These are phyloP conservation scores for Verticillium isaacii DNA, from an alignment of 2,329 filamentous ascomycete species.

Conservation along the genomic window DNA sequence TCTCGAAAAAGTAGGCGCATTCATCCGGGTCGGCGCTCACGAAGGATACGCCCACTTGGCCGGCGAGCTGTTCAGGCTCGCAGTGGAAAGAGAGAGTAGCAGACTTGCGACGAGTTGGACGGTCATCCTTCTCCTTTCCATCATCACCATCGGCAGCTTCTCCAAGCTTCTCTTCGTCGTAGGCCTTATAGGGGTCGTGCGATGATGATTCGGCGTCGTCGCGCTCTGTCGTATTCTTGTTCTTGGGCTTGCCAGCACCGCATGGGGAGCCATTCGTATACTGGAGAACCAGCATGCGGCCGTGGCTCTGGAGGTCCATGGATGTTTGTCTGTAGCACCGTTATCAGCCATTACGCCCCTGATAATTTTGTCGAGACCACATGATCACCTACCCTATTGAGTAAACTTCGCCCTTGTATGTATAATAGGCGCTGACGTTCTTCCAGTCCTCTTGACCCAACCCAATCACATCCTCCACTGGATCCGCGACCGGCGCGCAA, in stretches of 20 bases:
- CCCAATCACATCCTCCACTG: constrained; percentile 58
- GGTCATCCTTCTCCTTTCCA: constrained; percentile 25
- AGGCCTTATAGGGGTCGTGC: constrained; percentile 19
- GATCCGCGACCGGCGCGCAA: constrained; percentile 69
- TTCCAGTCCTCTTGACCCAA: constrained; percentile 56
- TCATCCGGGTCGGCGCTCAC: constrained; percentile 80
- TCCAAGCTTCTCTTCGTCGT: constrained; percentile 30
- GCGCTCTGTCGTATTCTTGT: neutral
- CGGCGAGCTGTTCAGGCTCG: constrained; percentile 71
- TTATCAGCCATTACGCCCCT: neutral
- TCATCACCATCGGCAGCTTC: constrained; percentile 18
- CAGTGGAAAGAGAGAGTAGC: constrained; percentile 91
- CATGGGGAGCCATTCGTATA: constrained; percentile 76
- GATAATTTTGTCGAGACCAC: neutral
- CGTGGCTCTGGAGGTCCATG: constrained; percentile 51
- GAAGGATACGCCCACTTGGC: constrained; percentile 71
- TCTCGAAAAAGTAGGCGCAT: constrained; percentile 94
- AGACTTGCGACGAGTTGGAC: constrained; percentile 57
- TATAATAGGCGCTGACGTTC: constrained; percentile 78
- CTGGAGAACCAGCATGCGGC: constrained; percentile 71
- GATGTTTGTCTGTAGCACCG: constrained; percentile 44
- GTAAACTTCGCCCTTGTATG: constrained; percentile 59
- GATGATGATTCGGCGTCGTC: constrained; percentile 5
- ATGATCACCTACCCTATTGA: constrained; percentile 64
- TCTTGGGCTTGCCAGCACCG: constrained; percentile 37